Evolutionary conservation across 352 stramenopile genomes (phyloP).

Genomic region (Pythium periplocum): DNA sequence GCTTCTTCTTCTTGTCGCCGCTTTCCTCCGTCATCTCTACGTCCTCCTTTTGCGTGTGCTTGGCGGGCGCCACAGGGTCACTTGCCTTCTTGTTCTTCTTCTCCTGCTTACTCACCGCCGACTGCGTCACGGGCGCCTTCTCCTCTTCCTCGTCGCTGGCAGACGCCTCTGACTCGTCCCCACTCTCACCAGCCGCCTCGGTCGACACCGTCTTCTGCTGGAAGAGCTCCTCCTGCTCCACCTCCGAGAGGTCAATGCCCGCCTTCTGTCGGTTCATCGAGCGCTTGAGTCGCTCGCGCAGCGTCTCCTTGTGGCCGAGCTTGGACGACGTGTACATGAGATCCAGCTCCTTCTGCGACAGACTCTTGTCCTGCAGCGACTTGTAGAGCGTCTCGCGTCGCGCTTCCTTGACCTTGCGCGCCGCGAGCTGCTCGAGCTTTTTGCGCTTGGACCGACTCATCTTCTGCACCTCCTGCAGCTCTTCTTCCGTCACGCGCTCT

Average conservation of each 20-base stretch:
- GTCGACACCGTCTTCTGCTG: constrained; percentile 15
- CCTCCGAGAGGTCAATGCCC: constrained; percentile 46
- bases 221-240: constrained; percentile 51
- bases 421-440: constrained; percentile 69
- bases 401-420: constrained; percentile 73
- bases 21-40: background rate
- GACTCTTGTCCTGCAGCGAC: constrained; percentile 55
- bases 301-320: constrained; percentile 78
- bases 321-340: constrained; percentile 74
- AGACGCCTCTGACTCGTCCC: constrained; percentile 15
- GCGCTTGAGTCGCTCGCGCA: constrained; percentile 70
- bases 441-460: constrained; percentile 83
- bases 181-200: constrained; percentile 13
- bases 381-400: constrained; percentile 72
- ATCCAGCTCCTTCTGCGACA: constrained; percentile 59
- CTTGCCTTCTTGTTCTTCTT: constrained; percentile 1
- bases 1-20: constrained; percentile 19
- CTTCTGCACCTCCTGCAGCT: constrained; percentile 55
- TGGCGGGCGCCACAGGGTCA: background rate
- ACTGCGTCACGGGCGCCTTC: constrained; percentile 15
- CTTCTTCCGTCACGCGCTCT: constrained; percentile 38
- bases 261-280: constrained; percentile 75
- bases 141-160: constrained; percentile 9
- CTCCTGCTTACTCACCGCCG: background rate
- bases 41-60: constrained; percentile 20